phyloP scores from a whole-genome alignment of 345 rosid species.

The Rhodamnia argentea region DNA sequence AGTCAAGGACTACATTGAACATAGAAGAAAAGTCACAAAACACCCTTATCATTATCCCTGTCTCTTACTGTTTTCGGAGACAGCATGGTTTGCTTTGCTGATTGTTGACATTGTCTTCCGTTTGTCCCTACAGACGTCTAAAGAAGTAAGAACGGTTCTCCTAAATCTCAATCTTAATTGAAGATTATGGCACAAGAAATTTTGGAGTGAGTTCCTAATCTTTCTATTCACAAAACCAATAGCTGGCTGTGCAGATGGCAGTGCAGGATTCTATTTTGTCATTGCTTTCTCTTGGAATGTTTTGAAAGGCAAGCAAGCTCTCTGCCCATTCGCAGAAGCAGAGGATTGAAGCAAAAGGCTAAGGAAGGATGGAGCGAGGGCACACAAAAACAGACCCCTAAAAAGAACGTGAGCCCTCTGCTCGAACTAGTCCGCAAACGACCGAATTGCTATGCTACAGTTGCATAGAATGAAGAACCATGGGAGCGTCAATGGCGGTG shows the following conservation, averaged over 20 bases:
- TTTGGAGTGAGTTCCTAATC: background rate
- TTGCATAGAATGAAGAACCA: constrained; percentile 5
- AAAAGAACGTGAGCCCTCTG: background rate
- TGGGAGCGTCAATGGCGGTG: constrained; percentile 16
- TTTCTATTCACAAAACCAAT: background rate
- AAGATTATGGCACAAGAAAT: background rate
- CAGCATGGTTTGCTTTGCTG: background rate
- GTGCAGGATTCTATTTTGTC: background rate
- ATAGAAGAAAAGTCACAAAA: background rate
- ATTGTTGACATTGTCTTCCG: background rate
- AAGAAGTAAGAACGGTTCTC: background rate
- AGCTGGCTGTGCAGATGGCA: background rate
- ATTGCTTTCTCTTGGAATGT: constrained; percentile 16
- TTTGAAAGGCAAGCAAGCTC: constrained; percentile 25
- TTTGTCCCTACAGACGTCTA: background rate
- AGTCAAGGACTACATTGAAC: background rate
- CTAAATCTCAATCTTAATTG: background rate
- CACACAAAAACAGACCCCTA: background rate
- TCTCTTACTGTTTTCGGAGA: background rate
- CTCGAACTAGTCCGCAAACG: background rate
- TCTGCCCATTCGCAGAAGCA: constrained; percentile 29
- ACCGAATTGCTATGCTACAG: background rate
- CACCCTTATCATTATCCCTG: background rate
- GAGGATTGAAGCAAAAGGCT: background rate
- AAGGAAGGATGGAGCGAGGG: background rate